A percentile compares a stretch with the other conserved stretches of the same genome.
These are phyloP conservation scores for Termitomyces sp. DNA, from an alignment of 768 basidiomycete species.

Conservation along the genomic window DNA sequence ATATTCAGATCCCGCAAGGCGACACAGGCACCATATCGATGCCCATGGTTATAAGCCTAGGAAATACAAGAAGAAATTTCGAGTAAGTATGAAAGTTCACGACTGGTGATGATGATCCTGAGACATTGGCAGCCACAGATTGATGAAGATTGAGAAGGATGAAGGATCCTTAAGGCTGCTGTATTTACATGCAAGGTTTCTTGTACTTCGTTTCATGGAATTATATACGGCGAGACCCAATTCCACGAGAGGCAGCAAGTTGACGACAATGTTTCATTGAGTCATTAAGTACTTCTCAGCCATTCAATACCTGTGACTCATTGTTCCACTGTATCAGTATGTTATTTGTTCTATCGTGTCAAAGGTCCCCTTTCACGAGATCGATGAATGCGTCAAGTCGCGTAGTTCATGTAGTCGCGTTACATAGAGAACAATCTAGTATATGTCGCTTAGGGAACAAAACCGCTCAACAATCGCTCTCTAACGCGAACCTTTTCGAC, in stretches of 20 bases:
- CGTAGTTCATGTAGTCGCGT: too few relatives aligned
- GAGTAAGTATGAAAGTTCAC: constrained; percentile 13
- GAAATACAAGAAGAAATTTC: constrained; percentile 37
- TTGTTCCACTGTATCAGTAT: too few relatives aligned
- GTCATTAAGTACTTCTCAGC: background rate
- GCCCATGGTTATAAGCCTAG: constrained; percentile 47
- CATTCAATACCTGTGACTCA: background rate
- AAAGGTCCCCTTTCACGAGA: too few relatives aligned
- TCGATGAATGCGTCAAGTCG: too few relatives aligned
- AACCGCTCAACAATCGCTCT: too few relatives aligned
- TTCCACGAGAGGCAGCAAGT: background rate
- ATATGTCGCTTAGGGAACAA: too few relatives aligned
- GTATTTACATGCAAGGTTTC: background rate
- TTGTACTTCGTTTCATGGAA: background rate
- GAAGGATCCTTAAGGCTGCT: background rate
- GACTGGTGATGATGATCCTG: background rate
- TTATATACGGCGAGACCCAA: background rate
- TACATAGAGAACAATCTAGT: too few relatives aligned
- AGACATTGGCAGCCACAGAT: background rate
- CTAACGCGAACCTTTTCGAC: too few relatives aligned
- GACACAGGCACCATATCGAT: constrained; percentile 54
- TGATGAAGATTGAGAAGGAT: background rate
- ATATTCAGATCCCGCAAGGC: constrained; percentile 63
- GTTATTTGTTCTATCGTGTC: too few relatives aligned
- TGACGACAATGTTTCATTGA: too few relatives aligned